A percentile compares a stretch with the other conserved stretches of the same genome.
Evolutionary conservation across 768 basidiomycete species (phyloP).

Genomic region (Amanita rubescens): DNA sequence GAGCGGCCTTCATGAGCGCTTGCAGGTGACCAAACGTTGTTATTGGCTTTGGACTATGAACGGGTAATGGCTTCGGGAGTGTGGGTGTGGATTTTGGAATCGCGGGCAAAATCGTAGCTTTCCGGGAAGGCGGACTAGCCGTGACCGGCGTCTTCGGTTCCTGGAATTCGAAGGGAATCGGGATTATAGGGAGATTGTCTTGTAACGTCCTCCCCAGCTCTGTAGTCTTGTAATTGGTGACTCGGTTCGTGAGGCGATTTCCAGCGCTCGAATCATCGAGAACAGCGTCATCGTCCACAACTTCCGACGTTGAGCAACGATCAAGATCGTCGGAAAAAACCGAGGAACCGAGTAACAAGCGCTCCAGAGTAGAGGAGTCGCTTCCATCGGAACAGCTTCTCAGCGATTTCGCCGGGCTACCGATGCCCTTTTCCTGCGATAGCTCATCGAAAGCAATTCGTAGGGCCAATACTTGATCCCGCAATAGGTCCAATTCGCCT

Average conservation of each 20-base stretch:
- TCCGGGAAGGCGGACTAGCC: not conserved
- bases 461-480: not conserved
- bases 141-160: not conserved
- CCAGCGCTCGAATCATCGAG: constrained; percentile 36
- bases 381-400: not conserved
- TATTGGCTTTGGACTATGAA: not conserved
- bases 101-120: not conserved
- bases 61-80: not conserved
- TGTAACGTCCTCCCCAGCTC: not conserved
- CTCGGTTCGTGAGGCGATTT: not conserved
- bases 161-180: not conserved
- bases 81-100: not conserved
- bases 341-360: not conserved
- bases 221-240: not conserved
- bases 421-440: not conserved
- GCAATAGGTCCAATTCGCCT: not conserved
- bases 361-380: not conserved
- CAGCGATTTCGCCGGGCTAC: not conserved
- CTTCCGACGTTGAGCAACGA: not conserved
- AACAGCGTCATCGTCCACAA: constrained; percentile 19
- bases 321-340: not conserved
- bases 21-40: not conserved
- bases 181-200: not conserved
- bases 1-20: constrained; percentile 1
- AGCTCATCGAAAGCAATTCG: not conserved